Conservation (phyloP, 495 filamentous ascomycete genomes). For the Aspergillus saccharolyticus region DNA sequence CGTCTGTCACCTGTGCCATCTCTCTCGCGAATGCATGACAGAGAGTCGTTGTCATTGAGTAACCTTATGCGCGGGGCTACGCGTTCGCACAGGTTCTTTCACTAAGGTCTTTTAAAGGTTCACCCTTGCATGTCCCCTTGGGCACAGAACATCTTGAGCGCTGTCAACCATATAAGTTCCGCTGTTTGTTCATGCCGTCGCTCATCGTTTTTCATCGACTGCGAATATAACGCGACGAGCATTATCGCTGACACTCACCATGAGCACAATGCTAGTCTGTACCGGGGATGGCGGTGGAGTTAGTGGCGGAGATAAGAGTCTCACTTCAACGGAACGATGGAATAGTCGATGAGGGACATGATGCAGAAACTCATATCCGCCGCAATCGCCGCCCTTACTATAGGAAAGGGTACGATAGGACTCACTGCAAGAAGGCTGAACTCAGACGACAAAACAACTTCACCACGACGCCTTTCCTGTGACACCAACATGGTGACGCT, state of each 20-base stretch:
- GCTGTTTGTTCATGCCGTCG: neutral
- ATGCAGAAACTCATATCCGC: neutral
- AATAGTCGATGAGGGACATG: neutral
- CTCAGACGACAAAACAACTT: neutral
- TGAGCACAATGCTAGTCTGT: neutral
- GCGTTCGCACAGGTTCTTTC: too few relatives aligned
- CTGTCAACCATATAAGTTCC: neutral
- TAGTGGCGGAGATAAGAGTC: neutral
- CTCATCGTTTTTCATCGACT: neutral
- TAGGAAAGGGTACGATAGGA: neutral
- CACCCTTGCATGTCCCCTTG: neutral
- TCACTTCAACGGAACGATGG: too few relatives aligned
- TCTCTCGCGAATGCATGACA: neutral
- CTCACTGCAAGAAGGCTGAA: neutral
- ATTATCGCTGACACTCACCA: neutral
- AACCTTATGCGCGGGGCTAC: too few relatives aligned
- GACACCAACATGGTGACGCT: neutral
- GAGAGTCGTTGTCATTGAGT: neutral
- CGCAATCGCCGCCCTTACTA: neutral
- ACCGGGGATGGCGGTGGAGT: constrained; percentile 1
- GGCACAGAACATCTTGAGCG: too few relatives aligned
- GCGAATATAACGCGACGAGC: neutral
- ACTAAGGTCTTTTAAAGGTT: too few relatives aligned
- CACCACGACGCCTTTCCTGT: neutral
- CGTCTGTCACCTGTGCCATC: neutral